Conservation (phyloP, 2,329 filamentous ascomycete species). For the Chaetomium strumarium region DNA sequence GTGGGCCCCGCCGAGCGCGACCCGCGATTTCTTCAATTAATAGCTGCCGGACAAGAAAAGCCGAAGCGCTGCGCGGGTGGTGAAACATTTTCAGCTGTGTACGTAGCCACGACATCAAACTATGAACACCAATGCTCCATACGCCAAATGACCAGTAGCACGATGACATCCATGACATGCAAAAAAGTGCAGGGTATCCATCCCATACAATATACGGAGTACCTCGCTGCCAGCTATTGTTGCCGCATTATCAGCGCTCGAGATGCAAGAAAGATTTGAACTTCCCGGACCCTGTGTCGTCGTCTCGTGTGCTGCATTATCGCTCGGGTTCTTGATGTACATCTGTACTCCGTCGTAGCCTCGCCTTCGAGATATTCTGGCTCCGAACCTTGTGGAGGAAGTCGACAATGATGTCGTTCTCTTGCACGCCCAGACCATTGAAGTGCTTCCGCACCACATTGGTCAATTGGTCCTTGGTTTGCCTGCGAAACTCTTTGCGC, state of each 20-base stretch:
- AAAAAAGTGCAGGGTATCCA: neutral
- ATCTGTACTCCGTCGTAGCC: constrained; percentile 26
- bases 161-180: neutral
- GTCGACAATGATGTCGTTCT: constrained; percentile 78
- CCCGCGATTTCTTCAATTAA: constrained; percentile 16
- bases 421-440: constrained; percentile 70
- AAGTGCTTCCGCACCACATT: constrained; percentile 74
- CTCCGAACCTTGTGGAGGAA: constrained; percentile 66
- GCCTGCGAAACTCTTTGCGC: constrained; percentile 56
- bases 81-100: too few species aligned
- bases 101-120: too few species aligned
- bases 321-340: constrained; percentile 18
- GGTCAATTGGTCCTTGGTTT: constrained; percentile 67
- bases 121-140: too few species aligned
- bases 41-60: too few species aligned
- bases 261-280: too few species aligned
- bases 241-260: too few species aligned
- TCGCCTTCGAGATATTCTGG: constrained; percentile 40
- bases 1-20: constrained; percentile 16
- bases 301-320: neutral
- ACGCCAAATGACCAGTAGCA: too few species aligned
- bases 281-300: neutral
- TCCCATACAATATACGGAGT: too few species aligned
- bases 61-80: too few species aligned
- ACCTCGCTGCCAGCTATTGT: too few species aligned